Evolutionary conservation across 768 basidiomycete genomes (phyloP).

Genomic region (Serpula lacrymans): DNA sequence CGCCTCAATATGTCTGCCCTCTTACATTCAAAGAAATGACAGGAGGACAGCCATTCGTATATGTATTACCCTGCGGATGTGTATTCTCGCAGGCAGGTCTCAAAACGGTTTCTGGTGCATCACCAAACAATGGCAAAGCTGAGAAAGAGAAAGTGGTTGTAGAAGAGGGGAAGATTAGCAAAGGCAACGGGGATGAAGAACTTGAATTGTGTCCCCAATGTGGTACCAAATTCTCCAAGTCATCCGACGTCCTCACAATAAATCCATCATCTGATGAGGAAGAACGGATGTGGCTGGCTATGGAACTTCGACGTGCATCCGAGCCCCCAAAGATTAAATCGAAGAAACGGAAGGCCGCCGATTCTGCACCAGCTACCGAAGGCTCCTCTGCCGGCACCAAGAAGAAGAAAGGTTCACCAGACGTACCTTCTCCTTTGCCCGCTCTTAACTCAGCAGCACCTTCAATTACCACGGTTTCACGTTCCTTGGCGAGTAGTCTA

Average conservation of each 20-base stretch:
- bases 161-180: constrained; percentile 10
- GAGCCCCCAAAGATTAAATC: constrained; percentile 51
- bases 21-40: constrained; percentile 95
- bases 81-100: constrained; percentile 87
- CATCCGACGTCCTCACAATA: constrained; percentile 54
- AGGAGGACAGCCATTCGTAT: constrained; percentile 84
- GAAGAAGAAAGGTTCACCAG: constrained; percentile 28
- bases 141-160: constrained; percentile 25
- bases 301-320: constrained; percentile 55
- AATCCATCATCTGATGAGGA: constrained; percentile 74
- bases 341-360: constrained; percentile 62
- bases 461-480: constrained; percentile 52
- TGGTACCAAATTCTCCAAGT: constrained; percentile 59
- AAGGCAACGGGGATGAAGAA: constrained; percentile 21
- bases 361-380: constrained; percentile 19
- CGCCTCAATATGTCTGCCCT: constrained; percentile 85
- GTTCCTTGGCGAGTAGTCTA: constrained; percentile 67
- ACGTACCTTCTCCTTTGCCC: constrained; percentile 17
- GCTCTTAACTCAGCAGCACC: constrained; percentile 46
- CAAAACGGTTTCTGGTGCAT: constrained; percentile 44
- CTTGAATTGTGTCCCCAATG: constrained; percentile 77
- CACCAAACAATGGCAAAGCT: constrained; percentile 19
- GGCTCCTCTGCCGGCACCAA: constrained; percentile 42
- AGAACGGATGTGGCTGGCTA: constrained; percentile 47
- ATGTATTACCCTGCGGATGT: constrained; percentile 82